Conservation (phyloP, 2,329 filamentous ascomycete species). For the Neopestalotiopsis clavispora region DNA sequence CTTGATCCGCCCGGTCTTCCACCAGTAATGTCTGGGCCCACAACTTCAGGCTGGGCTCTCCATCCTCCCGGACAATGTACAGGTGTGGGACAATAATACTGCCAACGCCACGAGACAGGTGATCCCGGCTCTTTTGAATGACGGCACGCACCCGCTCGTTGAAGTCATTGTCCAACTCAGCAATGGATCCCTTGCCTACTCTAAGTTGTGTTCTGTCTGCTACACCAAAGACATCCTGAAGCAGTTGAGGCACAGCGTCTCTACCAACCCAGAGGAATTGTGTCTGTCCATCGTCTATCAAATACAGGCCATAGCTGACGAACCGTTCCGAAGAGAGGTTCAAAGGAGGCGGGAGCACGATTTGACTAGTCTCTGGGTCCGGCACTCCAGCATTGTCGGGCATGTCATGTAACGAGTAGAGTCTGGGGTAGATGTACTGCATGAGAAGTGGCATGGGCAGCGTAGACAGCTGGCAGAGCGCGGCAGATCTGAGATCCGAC, state of each 20-base stretch:
- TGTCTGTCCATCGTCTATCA: constrained; percentile 96
- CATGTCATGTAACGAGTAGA: constrained; percentile 95
- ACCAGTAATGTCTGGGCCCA: constrained; percentile 97
- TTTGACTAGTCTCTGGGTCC: constrained; percentile 85
- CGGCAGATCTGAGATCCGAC: constrained; percentile 89
- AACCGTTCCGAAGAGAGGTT: constrained; percentile 90
- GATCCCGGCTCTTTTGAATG: constrained; percentile 88
- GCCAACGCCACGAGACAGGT: constrained; percentile 84
- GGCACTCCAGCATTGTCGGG: constrained; percentile 89
- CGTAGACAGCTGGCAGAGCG: constrained; percentile 92
- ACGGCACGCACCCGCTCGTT: constrained; percentile 92
- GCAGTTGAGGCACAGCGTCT: constrained; percentile 87
- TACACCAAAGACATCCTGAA: constrained; percentile 89
- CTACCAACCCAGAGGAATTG: constrained; percentile 97
- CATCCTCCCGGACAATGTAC: constrained; percentile 93
- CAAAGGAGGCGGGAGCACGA: constrained; percentile 80
- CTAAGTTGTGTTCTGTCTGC: constrained; percentile 83
- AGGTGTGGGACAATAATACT: constrained; percentile 92
- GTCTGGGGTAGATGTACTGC: constrained; percentile 86
- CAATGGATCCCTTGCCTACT: constrained; percentile 87
- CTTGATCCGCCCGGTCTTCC: constrained; percentile 93
- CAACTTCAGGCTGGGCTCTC: constrained; percentile 90
- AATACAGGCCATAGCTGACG: constrained; percentile 87
- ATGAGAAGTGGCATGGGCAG: constrained; percentile 87
- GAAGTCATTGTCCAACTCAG: constrained; percentile 93